These are phyloP conservation scores for Uronychia setigera DNA, from an alignment of 73 alveolate genomes.

Conservation along the genomic window DNA sequence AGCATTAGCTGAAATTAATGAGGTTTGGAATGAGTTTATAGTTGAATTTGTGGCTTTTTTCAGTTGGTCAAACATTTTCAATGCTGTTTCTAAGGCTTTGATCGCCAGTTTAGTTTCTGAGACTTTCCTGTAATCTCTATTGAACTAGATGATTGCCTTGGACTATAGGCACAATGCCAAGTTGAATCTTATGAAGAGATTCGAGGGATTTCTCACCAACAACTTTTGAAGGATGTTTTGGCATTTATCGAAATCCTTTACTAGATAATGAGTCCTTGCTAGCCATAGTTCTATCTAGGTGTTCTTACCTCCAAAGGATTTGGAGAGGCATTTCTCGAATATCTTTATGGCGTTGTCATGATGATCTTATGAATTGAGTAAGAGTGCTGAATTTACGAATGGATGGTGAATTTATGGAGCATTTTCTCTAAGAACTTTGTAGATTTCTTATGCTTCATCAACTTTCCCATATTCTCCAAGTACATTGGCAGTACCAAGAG, in stretches of 20 bases:
- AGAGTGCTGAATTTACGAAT: constrained; percentile 53
- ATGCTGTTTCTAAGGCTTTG: constrained; percentile 13
- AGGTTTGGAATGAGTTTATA: not conserved
- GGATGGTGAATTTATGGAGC: constrained; percentile 32
- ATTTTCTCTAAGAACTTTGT: constrained; percentile 46
- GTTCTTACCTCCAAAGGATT: constrained; percentile 32
- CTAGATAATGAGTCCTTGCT: constrained; percentile 37
- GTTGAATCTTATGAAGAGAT: constrained; percentile 28
- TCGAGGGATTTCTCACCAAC: constrained; percentile 32
- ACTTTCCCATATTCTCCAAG: constrained; percentile 62
- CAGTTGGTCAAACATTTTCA: constrained; percentile 16
- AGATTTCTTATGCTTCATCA: constrained; percentile 57
- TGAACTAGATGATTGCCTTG: constrained; percentile 24
- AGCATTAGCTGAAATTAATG: constrained; percentile 7
- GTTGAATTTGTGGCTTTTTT: not conserved
- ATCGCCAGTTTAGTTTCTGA: constrained; percentile 47
- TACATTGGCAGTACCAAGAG: constrained; percentile 62
- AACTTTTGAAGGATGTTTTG: constrained; percentile 19
- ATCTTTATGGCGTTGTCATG: constrained; percentile 48
- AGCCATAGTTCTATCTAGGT: constrained; percentile 45
- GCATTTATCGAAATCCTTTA: constrained; percentile 29
- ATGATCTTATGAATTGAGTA: constrained; percentile 25
- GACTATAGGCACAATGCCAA: constrained; percentile 45
- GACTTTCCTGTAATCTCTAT: constrained; percentile 37
- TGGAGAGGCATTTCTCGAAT: constrained; percentile 51